Base-by-base conservation (phyloP, 805 yeast genomes). In the Lipomyces sp. region DNA sequence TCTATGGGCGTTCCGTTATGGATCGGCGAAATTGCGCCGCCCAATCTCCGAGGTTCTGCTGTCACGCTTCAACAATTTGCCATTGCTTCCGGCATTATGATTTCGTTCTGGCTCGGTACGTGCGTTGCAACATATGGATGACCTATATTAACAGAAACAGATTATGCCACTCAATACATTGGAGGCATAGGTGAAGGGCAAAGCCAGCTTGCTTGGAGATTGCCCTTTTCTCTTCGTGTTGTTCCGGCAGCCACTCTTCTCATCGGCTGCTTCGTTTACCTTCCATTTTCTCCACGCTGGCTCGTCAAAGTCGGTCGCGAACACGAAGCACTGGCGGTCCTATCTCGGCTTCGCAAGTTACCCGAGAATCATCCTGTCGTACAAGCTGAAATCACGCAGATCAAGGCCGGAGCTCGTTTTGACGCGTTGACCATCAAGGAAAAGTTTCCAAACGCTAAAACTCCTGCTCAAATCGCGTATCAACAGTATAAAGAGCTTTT, bases 221-320 rank as follows among this genome's bases (percentile, higher is more conserved):
- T 84, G 63, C 86, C 86, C 8, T 76, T 83, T 57, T 83, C 82
- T 3, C 75, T 84, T 64, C 87, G 84, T 69, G 77, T 84, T 51
- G 67, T 84, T 53, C 85, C 85, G 64, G 86, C 87, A 13, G 60
- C 76, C 13, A 63, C 81, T 32, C 77, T 85, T 67, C 77, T 79
- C 15, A 58, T 71, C 5, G 80, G 84, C 61, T 77, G 82, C 8
- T 69, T 78, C 50, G 75, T 79, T 60, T 75, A 84, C 64, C 86
- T 87, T 60, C 77, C 37, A 62, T 81, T 33, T 76, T 82, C 84
- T 11, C 87, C 85, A 42, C 78, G 86, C 69, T 82, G 83, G 82
- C 72, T 75, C 11, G 65, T 77, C 24, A 67, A 72, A 42, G 74
- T 75, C 59, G 71, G 73, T 32, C 62, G 73, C 45, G 60, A 73